These are phyloP conservation scores for Cryphonectria nitschkei DNA, from an alignment of 2,329 filamentous ascomycete genomes.

Conservation along the genomic window DNA sequence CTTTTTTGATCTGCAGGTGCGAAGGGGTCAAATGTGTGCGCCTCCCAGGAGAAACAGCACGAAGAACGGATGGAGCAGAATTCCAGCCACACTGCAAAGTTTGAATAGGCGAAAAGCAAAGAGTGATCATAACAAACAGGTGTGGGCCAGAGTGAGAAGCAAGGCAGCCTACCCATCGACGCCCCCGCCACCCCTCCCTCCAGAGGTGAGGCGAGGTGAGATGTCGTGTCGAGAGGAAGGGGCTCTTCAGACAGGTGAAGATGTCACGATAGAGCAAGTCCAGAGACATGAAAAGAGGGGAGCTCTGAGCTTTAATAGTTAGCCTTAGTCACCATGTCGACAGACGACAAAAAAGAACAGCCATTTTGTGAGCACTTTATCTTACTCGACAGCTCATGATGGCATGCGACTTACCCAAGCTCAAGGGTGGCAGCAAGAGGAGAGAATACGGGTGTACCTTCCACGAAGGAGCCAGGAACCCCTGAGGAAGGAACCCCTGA, in stretches of 20 bases:
- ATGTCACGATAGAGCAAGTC: background rate
- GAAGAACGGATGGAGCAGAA: too few species aligned
- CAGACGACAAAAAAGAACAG: too few species aligned
- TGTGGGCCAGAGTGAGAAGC: background rate
- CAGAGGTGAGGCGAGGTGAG: background rate
- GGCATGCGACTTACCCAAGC: too few species aligned
- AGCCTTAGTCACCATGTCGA: background rate
- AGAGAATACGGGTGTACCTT: too few species aligned
- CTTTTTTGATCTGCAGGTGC: background rate
- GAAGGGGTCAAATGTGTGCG: background rate
- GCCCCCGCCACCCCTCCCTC: background rate
- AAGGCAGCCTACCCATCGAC: background rate
- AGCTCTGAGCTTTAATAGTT: background rate
- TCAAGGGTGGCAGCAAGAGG: too few species aligned
- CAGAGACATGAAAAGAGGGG: background rate
- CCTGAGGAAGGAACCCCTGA: too few species aligned
- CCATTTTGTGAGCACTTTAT: too few species aligned
- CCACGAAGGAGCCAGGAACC: background rate
- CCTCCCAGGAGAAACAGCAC: background rate
- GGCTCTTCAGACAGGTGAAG: background rate
- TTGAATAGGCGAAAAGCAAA: too few species aligned
- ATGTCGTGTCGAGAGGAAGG: background rate
- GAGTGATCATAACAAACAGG: too few species aligned
- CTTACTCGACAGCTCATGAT: too few species aligned
- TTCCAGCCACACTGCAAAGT: too few species aligned